A percentile compares a stretch with the other conserved stretches of the same genome.
Conservation (phyloP, 2,329 filamentous ascomycete genomes). For the Sporothrix globosa region DNA sequence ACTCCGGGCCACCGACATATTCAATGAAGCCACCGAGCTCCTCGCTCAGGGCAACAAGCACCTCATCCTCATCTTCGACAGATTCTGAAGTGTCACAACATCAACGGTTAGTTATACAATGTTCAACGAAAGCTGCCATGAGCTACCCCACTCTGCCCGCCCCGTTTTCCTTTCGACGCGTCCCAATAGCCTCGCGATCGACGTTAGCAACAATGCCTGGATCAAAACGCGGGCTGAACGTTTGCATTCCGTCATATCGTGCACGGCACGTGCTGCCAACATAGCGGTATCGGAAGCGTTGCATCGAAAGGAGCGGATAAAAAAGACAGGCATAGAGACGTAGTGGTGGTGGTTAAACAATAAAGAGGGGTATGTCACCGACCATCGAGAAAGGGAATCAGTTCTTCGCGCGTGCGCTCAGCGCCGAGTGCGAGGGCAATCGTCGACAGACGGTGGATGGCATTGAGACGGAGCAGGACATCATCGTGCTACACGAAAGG, state of each 20-base stretch:
- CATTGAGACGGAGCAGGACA: constrained; percentile 95
- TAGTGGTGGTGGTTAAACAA: not conserved
- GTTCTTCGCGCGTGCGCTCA: constrained; percentile 95
- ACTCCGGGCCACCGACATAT: constrained; percentile 92
- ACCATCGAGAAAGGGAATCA: constrained; percentile 99
- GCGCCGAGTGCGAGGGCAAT: constrained; percentile 95
- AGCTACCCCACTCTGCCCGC: constrained; percentile 6
- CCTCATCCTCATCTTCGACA: constrained; percentile 98
- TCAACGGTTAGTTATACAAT: constrained; percentile 21
- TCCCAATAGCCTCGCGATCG: not conserved
- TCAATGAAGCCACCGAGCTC: constrained; percentile 97
- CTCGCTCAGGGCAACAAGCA: constrained; percentile 93
- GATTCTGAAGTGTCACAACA: constrained; percentile 67
- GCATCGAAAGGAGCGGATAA: not conserved
- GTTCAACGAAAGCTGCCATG: not conserved
- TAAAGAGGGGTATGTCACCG: constrained; percentile 48
- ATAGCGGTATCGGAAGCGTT: not conserved
- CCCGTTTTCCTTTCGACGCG: not conserved
- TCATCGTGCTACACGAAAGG: constrained; percentile 80
- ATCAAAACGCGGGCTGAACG: not conserved
- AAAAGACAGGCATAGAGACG: not conserved
- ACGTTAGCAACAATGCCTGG: not conserved
- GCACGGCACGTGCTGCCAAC: constrained; percentile 1
- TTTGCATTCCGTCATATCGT: not conserved
- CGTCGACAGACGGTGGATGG: constrained; percentile 95